Conservation (phyloP, 2,329 filamentous ascomycete genomes). For the Chaetomium olivaceum region DNA sequence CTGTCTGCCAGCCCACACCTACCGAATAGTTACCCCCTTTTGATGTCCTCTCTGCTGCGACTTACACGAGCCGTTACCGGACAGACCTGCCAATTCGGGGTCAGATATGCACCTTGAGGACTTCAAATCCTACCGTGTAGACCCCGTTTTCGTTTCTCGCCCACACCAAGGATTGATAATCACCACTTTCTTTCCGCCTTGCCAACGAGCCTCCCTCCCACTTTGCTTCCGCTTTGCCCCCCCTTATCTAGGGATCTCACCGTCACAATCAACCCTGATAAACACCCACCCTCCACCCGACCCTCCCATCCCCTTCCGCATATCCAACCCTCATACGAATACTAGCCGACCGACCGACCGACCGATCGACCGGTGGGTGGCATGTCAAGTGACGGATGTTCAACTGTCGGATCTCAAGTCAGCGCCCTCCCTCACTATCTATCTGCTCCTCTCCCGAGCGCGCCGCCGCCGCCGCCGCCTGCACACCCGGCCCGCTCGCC, state of each 20-base stretch:
- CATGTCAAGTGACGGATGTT: too few relatives aligned
- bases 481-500: slow-evolving; percentile 6
- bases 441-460: too few relatives aligned
- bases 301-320: too few relatives aligned
- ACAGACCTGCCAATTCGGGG: background rate
- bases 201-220: background rate
- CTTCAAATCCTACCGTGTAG: background rate
- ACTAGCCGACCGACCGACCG: too few relatives aligned
- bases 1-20: background rate
- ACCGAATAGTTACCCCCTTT: background rate
- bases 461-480: too few relatives aligned
- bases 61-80: background rate
- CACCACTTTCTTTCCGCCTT: background rate
- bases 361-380: too few relatives aligned
- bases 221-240: background rate
- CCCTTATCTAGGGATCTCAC: background rate
- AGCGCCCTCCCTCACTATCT: too few relatives aligned
- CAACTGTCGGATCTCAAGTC: too few relatives aligned
- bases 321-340: background rate
- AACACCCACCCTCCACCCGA: background rate
- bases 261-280: background rate
- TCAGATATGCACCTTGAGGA: background rate
- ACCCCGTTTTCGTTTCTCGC: too few relatives aligned
- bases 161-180: background rate
- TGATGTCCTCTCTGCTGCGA: background rate